Evolutionary conservation across 345 rosid genomes (phyloP).

Genomic region (Citrus australasica): DNA sequence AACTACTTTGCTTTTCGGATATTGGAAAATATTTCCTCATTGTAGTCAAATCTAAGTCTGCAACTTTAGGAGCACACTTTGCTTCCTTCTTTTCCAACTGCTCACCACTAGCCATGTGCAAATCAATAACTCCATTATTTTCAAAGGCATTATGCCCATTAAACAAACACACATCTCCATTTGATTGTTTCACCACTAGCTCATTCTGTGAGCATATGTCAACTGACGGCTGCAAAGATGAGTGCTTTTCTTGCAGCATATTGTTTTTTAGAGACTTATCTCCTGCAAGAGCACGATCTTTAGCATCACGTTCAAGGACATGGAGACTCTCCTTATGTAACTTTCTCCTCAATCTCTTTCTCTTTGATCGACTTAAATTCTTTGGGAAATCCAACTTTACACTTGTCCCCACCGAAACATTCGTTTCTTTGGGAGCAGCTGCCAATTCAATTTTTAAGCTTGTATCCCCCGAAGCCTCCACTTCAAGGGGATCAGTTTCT

Average conservation of each 20-base stretch:
- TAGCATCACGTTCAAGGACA: not conserved
- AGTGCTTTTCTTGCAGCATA: not conserved
- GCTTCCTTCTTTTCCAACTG: conserved; percentile 5
- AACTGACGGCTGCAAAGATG: not conserved
- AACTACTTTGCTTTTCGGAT: conserved; percentile 7
- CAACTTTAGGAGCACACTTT: not conserved
- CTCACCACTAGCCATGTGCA: not conserved
- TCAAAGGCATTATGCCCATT: not conserved
- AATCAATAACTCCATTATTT: not conserved
- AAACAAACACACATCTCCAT: not conserved
- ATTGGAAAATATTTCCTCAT: not conserved
- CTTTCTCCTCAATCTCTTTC: conserved; percentile 5
- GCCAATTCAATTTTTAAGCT: not conserved
- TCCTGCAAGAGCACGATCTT: not conserved
- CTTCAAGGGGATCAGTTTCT: not conserved
- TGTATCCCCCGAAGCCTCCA: not conserved
- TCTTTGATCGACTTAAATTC: not conserved
- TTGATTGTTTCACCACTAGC: not conserved
- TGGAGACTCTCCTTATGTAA: conserved; percentile 2
- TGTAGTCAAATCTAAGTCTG: not conserved
- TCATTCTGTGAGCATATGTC: not conserved
- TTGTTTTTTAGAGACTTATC: not conserved
- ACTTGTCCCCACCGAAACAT: not conserved
- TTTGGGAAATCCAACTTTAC: not conserved
- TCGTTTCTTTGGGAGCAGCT: not conserved